Base-by-base conservation (phyloP, 495 filamentous ascomycete species). In the Stereocaulon alpinum region DNA sequence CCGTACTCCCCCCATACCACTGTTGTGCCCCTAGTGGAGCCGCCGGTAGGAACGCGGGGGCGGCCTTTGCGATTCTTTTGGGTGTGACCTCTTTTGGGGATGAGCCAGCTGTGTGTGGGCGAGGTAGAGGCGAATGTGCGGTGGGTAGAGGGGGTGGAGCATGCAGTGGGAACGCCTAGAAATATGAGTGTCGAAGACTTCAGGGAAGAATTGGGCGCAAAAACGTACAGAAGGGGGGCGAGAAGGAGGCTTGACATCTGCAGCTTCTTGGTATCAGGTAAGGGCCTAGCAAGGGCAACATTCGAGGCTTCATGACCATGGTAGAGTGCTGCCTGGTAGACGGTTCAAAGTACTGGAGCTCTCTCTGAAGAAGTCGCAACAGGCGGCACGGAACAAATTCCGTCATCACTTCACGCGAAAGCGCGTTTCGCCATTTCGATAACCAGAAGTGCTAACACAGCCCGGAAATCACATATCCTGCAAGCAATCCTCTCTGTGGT, bases 1-100 rank as follows among this genome's bases (percentile, higher is more conserved):
- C 93, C 93, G 68, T 91, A 97, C 72, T 97, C 92, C 56, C 93
- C 93, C 91, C 91, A 96, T 54, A 91, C 80, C 14, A 99, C 87
- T 2, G 92, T 97, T 51, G 93, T 99, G 60, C 93, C 93, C 61
- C 92, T 88, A 10, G 79, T 84, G 43, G 87, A 91, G 53, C 93
- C 94, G 37, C 93, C 94, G 2, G 91, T 99, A 42, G 86, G 80
- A 44, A 97, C 89, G 66, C 89, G 82, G 45, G 87, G 83, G 2
- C 89, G 84, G 37, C 93, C 94, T 75, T 96, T 97, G 68, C 87
- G 86, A 64, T 92, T 91, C 71, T 93, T 93, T 52, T 82, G 81
- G 64, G 76, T 86, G 61, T 91, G 86, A 63, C 81, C 75, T 60
- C 82, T 72, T 70, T 83, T 87, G 11, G 91, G 91, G 37, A 84